These are phyloP conservation scores for Stemphylium lycopersici DNA, from an alignment of 2,329 filamentous ascomycete genomes.

Conservation along the genomic window DNA sequence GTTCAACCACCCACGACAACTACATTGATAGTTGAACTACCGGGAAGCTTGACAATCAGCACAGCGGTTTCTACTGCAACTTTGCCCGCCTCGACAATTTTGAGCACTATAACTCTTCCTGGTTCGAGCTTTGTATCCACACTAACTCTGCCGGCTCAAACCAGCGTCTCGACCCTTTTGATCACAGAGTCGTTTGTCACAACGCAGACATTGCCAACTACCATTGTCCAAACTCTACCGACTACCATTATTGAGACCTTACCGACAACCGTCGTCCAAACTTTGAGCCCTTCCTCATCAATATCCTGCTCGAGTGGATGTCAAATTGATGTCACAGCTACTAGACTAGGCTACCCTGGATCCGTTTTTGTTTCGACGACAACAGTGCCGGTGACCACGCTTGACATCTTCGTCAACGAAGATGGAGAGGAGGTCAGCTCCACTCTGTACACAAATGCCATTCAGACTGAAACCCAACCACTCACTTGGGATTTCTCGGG, in stretches of 20 bases:
- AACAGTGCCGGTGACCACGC: conserved; percentile 23
- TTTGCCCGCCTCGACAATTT: conserved; percentile 11
- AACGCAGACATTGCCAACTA: conserved; percentile 29
- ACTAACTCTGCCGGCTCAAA: conserved; percentile 33
- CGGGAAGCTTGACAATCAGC: conserved; percentile 26
- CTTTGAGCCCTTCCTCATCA: conserved; percentile 21
- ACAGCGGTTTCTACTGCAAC: conserved; percentile 31
- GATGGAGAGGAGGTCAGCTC: conserved; percentile 21
- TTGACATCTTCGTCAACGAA: conserved; percentile 30
- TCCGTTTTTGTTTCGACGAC: conserved; percentile 26
- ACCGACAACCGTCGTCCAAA: conserved; percentile 18
- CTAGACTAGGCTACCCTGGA: conserved; percentile 36
- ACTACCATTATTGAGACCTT: conserved; percentile 25
- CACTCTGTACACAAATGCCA: conserved; percentile 12
- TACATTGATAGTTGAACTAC: conserved; percentile 10
- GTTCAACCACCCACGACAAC: conserved; percentile 21
- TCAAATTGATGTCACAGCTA: conserved; percentile 42
- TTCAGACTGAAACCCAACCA: conserved; percentile 18
- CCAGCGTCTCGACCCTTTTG: conserved; percentile 23
- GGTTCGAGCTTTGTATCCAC: conserved; percentile 25
- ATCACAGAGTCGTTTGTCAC: conserved; percentile 23
- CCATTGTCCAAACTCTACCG: conserved; percentile 25
- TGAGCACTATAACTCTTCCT: conserved; percentile 15
- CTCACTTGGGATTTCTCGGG: conserved; percentile 38
- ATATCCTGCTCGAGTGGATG: conserved; percentile 36